Evolutionary conservation across 2,329 filamentous ascomycete genomes (phyloP).

Genomic region (Pseudogymnoascus sp.): DNA sequence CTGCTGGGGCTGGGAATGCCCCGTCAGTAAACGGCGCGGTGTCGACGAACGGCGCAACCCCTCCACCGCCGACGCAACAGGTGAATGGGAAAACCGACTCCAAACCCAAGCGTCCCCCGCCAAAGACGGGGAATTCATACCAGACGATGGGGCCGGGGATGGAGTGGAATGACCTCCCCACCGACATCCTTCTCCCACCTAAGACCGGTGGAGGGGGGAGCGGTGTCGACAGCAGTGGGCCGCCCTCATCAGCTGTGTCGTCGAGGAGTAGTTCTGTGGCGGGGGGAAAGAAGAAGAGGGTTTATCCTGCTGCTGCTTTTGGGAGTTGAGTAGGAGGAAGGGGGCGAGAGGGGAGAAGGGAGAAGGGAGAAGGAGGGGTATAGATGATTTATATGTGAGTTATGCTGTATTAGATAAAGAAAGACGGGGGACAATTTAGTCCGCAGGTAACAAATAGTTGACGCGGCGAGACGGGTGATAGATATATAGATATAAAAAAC

Average conservation of each 20-base stretch:
- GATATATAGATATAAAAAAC: too few relatives aligned
- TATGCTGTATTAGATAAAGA: too few relatives aligned
- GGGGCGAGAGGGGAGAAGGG: neutral
- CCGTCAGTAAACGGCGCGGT: neutral
- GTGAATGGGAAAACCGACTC: neutral
- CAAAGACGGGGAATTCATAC: neutral
- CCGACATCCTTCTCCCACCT: slow-evolving; percentile 37
- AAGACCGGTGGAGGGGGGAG: slow-evolving; percentile 21
- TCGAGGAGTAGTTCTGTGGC: slow-evolving; percentile 44
- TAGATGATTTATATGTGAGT: too few relatives aligned
- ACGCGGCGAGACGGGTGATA: too few relatives aligned
- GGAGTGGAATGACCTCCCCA: slow-evolving; percentile 59
- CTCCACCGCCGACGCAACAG: neutral
- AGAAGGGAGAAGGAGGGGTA: neutral
- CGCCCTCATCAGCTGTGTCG: neutral
- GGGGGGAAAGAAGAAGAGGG: slow-evolving; percentile 46
- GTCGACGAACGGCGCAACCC: neutral
- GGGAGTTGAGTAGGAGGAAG: slow-evolving; percentile 16
- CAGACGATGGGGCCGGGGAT: slow-evolving; percentile 50
- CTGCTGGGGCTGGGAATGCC: neutral
- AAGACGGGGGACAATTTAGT: too few relatives aligned
- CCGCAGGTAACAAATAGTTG: too few relatives aligned
- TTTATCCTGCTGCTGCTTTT: slow-evolving; percentile 56
- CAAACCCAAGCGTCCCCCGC: neutral
- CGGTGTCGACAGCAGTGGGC: slow-evolving; percentile 25